Evolutionary conservation across 805 yeast species (phyloP).

Genomic region (Yamadazyma akitaensis): DNA sequence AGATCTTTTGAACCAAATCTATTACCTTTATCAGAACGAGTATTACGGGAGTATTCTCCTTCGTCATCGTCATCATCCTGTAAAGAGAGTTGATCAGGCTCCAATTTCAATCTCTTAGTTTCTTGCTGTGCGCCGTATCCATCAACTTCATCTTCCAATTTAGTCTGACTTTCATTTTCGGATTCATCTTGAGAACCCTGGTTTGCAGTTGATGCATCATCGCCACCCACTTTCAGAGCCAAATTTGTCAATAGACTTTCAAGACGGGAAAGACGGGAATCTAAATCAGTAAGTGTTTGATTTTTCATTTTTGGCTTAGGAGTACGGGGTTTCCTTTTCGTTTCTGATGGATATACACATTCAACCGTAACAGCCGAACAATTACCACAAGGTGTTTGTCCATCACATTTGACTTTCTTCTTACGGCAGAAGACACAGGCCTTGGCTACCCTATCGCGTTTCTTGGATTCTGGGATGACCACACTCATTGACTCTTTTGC

Average conservation of each 20-base stretch:
- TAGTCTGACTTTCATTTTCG: background rate
- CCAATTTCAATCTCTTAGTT: background rate
- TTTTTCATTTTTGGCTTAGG: constrained; percentile 6
- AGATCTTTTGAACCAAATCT: background rate
- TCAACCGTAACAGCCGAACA: constrained; percentile 23
- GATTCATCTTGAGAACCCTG: background rate
- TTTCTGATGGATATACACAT: constrained; percentile 25
- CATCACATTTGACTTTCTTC: constrained; percentile 38
- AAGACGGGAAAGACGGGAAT: constrained; percentile 11
- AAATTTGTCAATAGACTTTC: constrained; percentile 9
- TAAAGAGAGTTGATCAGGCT: background rate
- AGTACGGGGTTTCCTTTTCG: constrained; percentile 14
- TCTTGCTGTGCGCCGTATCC: background rate
- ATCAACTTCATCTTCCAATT: background rate
- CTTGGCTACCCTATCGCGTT: constrained; percentile 31
- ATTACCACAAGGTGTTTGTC: constrained; percentile 32
- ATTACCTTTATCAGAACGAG: background rate
- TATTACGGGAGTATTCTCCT: constrained; percentile 4
- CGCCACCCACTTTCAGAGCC: constrained; percentile 8
- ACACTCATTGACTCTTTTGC: constrained; percentile 1
- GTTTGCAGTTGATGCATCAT: background rate
- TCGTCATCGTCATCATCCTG: background rate
- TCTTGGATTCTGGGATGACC: constrained; percentile 8
- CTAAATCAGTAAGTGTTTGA: constrained; percentile 8
- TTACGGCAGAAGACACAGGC: constrained; percentile 37